Base-by-base conservation (phyloP, 352 stramenopile species). In the Phytophthora ramorum region DNA sequence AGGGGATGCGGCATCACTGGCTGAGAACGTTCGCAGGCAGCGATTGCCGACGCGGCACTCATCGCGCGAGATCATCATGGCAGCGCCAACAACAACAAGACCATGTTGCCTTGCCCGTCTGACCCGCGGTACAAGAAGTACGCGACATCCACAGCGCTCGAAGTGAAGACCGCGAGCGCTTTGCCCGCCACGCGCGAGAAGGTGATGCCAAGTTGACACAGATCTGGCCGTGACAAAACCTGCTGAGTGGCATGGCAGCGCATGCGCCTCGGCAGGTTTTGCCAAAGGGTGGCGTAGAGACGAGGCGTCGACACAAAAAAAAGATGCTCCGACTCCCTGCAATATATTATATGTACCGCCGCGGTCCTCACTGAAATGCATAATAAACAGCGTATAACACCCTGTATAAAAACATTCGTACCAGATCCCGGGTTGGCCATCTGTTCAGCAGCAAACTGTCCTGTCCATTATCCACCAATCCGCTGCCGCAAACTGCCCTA, bases 141-240 rank as follows among this genome's bases (percentile, higher is more conserved):
- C 54, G 61, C 54, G 61, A 69, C 61, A 65, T 44, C 53, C 16
- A 22, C 14, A 16, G 52, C 52, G n/a, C 34, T 55, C 32, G 53
- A 48, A 24, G 12, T 58, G 58, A 66, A 66, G 61, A 64, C 61
- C 61, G 35, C 61, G 20, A 49, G 54, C 45, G 61, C 61, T 69
- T 69, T 69, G 53, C 60, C 41, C 20, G n/a, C 17, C 6, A 32
- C 4, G 26, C 26, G 2, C 26, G 26, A 28, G 22, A n/a, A 43
- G 37, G 37, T 35, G 24, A 26, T 30, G 50, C 41, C 44, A 50
- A 49, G 32, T 30, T 56, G 56, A 56, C 28, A 52, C 32, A 5
- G 24, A 28, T 28, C 24, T 5, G 26, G 26, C 7, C 2, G 26
- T 32, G 26, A 32, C 26, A 1, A 24, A 46, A 46, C 40, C 40